Conservation (phyloP, 2,329 filamentous ascomycete genomes). For the Curvularia eragrostidis region DNA sequence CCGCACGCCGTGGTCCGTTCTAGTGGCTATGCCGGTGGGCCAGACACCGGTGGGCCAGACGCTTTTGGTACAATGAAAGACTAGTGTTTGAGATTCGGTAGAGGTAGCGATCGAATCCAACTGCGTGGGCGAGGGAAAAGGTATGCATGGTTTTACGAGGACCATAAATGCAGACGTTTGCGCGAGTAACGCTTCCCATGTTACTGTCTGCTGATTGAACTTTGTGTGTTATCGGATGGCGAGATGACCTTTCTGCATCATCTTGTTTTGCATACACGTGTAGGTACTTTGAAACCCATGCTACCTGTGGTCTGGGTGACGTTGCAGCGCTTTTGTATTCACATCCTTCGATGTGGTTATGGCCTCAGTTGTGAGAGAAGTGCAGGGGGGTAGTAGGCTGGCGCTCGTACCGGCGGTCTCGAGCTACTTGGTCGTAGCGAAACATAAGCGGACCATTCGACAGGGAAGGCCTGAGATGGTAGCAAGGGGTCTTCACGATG, state of each 20-base stretch:
- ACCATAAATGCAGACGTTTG: neutral
- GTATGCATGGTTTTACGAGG: neutral
- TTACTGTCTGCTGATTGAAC: neutral
- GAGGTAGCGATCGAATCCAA: neutral
- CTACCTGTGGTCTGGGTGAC: neutral
- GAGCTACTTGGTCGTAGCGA: neutral
- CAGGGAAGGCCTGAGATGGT: neutral
- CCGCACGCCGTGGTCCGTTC: constrained; percentile 14
- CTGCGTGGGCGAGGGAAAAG: neutral
- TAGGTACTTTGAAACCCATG: neutral
- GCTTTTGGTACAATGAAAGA: constrained; percentile 16
- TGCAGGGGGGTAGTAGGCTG: neutral
- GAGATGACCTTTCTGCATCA: neutral
- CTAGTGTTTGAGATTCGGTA: neutral
- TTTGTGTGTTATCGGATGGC: neutral
- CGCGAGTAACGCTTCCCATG: neutral
- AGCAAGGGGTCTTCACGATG: neutral
- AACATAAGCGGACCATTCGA: neutral
- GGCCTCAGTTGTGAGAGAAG: neutral
- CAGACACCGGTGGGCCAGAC: constrained; percentile 26
- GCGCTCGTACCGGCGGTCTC: neutral
- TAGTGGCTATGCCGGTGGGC: constrained; percentile 13
- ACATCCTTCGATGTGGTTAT: neutral
- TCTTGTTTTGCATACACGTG: neutral
- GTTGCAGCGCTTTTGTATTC: neutral